Conservation (phyloP, 305 asterid species). For the Solanum hybrid region DNA sequence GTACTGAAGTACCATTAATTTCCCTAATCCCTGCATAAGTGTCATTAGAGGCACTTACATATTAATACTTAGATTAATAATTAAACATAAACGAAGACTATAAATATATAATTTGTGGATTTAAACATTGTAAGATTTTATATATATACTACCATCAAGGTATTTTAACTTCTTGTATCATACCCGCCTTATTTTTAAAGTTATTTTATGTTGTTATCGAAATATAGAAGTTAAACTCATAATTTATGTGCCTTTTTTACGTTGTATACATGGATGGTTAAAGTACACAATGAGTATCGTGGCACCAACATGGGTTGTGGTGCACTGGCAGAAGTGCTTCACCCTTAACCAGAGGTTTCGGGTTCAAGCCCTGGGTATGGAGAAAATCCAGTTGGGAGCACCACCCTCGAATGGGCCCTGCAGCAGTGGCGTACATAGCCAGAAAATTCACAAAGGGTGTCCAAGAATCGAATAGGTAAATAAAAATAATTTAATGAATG, state of each 20-base stretch:
- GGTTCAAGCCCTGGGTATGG: neutral
- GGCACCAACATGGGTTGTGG: neutral
- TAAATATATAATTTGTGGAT: neutral
- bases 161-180: too few relatives aligned
- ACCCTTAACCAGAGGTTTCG: fast-evolving
- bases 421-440: too few relatives aligned
- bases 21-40: neutral
- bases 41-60: neutral
- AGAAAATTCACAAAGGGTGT: too few relatives aligned
- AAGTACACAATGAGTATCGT: neutral
- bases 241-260: neutral
- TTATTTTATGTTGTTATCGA: neutral
- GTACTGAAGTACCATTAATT: neutral
- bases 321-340: too few relatives aligned
- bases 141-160: neutral
- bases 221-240: neutral
- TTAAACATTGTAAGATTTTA: neutral
- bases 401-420: neutral
- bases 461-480: too few relatives aligned
- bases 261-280: neutral
- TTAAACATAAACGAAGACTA: neutral
- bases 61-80: neutral
- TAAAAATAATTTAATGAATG: too few relatives aligned
- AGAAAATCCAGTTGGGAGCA: neutral
- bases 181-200: neutral